Evolutionary conservation across 2,329 filamentous ascomycete genomes (phyloP).

Genomic region (Pyrenochaeta sp.): DNA sequence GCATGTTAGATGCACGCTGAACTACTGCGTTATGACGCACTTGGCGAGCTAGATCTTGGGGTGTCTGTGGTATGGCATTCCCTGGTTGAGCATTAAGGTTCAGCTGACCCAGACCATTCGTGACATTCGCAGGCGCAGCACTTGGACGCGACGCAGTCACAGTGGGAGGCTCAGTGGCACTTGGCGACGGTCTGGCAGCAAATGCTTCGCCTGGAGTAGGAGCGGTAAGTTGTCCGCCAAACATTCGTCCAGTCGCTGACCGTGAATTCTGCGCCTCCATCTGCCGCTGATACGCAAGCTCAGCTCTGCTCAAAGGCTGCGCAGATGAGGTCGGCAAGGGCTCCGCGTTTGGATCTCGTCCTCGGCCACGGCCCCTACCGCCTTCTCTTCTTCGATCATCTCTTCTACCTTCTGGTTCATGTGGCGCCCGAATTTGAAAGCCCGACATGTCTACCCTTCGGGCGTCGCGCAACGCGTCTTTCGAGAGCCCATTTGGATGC

Average conservation of each 20-base stretch:
- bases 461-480: constrained; percentile 82
- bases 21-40: constrained; percentile 84
- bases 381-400: constrained; percentile 51
- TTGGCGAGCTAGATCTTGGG: constrained; percentile 81
- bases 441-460: constrained; percentile 84
- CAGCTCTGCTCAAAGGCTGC: constrained; percentile 82
- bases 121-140: constrained; percentile 16
- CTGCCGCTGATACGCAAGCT: constrained; percentile 89
- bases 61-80: constrained; percentile 53
- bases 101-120: constrained; percentile 28
- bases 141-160: constrained; percentile 49
- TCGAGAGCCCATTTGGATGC: constrained; percentile 81
- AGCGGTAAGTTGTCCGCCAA: constrained; percentile 82
- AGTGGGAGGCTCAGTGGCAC: constrained; percentile 45
- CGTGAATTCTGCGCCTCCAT: constrained; percentile 90
- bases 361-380: constrained; percentile 66
- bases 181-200: constrained; percentile 56
- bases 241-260: constrained; percentile 78
- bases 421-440: constrained; percentile 80
- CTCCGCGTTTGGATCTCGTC: constrained; percentile 87
- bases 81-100: constrained; percentile 42
- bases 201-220: constrained; percentile 51
- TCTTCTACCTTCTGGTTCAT: constrained; percentile 63
- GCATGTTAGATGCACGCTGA: constrained; percentile 81
- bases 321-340: constrained; percentile 77